These are phyloP conservation scores for Dittrichia graveolens DNA, from an alignment of 129 eudicot genomes.

Conservation along the genomic window DNA sequence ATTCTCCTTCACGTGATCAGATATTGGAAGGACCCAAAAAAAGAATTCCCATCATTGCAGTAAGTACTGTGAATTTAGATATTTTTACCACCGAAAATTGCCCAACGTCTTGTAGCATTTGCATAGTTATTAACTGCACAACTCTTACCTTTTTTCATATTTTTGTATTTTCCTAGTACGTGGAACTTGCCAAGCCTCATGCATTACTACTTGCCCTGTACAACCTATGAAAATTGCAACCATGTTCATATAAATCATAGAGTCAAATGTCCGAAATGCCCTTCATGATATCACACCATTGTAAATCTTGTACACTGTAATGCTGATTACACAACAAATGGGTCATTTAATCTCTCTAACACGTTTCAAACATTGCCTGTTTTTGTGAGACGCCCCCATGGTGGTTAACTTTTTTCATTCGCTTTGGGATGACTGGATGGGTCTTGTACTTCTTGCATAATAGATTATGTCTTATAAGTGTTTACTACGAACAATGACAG, in stretches of 20 bases:
- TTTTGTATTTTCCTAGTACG: neutral
- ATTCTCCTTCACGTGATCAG: conserved; percentile 32
- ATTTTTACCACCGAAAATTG: neutral
- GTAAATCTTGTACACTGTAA: neutral
- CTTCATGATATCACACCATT: neutral
- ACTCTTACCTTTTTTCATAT: neutral
- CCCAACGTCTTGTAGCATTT: neutral
- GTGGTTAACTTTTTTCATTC: too few relatives aligned
- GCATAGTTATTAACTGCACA: neutral
- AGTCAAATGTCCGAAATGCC: conserved; percentile 28
- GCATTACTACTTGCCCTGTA: neutral
- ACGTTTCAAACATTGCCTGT: neutral
- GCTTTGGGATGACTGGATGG: too few relatives aligned
- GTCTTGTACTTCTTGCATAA: neutral
- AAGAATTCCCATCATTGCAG: conserved; percentile 68
- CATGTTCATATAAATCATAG: neutral
- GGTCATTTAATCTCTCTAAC: neutral
- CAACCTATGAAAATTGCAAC: neutral
- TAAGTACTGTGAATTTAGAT: conserved; percentile 40
- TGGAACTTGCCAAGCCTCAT: neutral
- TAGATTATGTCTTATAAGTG: neutral
- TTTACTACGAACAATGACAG: neutral
- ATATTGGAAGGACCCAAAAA: conserved; percentile 27
- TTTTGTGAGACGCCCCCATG: too few relatives aligned
- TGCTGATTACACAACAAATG: neutral